Base-by-base conservation (phyloP, 2,329 filamentous ascomycete genomes). In the Gnomoniopsis smithogilvyi region DNA sequence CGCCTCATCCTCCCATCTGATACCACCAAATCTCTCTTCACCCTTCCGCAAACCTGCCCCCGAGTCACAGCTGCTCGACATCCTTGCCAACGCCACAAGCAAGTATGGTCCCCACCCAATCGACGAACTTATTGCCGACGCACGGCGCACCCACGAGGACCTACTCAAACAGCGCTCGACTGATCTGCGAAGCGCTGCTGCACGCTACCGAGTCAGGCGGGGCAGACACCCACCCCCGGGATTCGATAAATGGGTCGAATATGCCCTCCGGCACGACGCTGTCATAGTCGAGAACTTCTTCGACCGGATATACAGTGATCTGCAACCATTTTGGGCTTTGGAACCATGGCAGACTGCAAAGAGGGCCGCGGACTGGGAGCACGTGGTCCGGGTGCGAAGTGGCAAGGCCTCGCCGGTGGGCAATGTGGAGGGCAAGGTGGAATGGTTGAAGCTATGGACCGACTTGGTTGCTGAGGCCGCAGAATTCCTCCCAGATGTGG, bases 401-500 rank as follows among this genome's bases (percentile, higher is more conserved):
- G 79, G 79, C 60, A 70, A 68, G 24, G 77, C 76, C n/a, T 63
- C 56, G 4, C 68, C 67, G 12, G 68, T 71, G 10, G 78, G 78
- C n/a, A 68, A 79, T 47, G 70, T 69, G 17, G 67, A 71, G 26
- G 71, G 68, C 30, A 73, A 69, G 34, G 78, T 79, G 24, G 70
- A 73, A 3, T 80, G 78, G 76, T 65, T 81, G 47, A 67, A 78
- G 65, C 70, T 76, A 22, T 83, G 80, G 80, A 76, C 77, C 1
- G 67, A 70, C 3, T 72, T 85, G 14, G 77, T 87, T 22, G 64
- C 67, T 2, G 79, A 81, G 58, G 82, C 86, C 38, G 78, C 81
- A 26, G 67, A 76, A 15, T 73, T 78, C 52, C 68, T 89, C 22
- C 86, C 85, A 4, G 85, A 89, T 62, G 81, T 89, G 68, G 85